Base-by-base conservation (phyloP, 2,329 filamentous ascomycete species). In the Diaporthe nobilis region DNA sequence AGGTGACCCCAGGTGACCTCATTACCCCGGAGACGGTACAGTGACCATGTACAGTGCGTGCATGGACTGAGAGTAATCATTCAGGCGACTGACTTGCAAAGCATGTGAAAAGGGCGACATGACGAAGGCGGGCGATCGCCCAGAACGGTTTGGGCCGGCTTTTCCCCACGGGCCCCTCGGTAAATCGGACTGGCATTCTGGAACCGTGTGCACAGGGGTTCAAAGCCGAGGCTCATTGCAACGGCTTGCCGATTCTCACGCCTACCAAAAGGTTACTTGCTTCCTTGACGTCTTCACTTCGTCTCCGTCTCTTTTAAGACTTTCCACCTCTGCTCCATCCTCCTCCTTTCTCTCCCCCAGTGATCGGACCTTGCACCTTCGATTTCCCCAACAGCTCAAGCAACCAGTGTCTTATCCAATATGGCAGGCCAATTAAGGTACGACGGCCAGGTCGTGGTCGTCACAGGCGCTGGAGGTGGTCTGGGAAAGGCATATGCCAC, bases 371-470 rank as follows among this genome's bases (percentile, higher is more conserved):
- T 9, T 25, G 31, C 47, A 17, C n/a, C 51, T 22, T 25, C 10
- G 60, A 34, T 55, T n/a, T 34, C 51, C 39, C 47, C 53, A 47
- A 53, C 6, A 42, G n/a, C 58, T 39, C n/a, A 39, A 31, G 34
- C 55, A 55, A n/a, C 31, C 12, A 44, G n/a, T 17, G 22, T 34
- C 61, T 25, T 31, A 53, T 60, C 12, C 44, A 70, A 34, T 61
- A 94, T 93, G 92, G 88, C 86, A 78, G 86, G 86, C 75, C 90
- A 94, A 85, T 87, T 98, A 82, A 91, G 95, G 83, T 97, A 92
- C 85, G 95, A 97, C 86, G 93, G 92, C 86, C 95, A 97, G 89
- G 95, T 95, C 80, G 94, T 96, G 81, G 94, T 98, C 79, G 92
- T 98, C 79, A 98, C 95, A 65, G 95, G 95, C 81, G 94, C 94